phyloP scores from a whole-genome alignment of 495 filamentous ascomycete species.

The Xylaria flabelliformis region DNA sequence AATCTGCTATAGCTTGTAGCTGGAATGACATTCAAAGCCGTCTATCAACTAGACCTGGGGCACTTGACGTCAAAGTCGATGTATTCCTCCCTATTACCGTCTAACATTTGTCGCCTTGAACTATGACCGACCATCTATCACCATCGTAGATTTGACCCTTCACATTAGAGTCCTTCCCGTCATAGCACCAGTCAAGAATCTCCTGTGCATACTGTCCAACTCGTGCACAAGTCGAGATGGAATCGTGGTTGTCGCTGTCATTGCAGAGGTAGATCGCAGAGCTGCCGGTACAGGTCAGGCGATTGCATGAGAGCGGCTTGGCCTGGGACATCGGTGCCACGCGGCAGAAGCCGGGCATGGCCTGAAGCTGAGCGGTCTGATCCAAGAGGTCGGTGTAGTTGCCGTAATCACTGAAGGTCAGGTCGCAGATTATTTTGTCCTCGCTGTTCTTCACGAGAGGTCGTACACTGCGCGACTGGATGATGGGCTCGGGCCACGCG shows the following conservation, averaged over 20 bases:
- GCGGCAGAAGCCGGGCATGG: conserved; percentile 10
- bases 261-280: conserved; percentile 1
- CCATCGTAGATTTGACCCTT: conserved; percentile 5
- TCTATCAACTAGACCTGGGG: not conserved
- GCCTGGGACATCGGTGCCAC: not conserved
- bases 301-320: not conserved
- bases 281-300: conserved; percentile 1
- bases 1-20: not conserved
- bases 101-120: not conserved
- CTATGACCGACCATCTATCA: conserved; percentile 6
- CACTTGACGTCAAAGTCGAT: not conserved
- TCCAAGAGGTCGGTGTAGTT: not conserved
- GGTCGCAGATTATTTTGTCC: not conserved
- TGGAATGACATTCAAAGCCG: not conserved
- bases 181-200: not conserved
- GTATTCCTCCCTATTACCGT: not conserved
- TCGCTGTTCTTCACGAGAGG: not conserved
- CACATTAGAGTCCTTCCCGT: not conserved
- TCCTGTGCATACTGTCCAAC: conserved; percentile 5
- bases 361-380: not conserved
- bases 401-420: not conserved
- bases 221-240: not conserved
- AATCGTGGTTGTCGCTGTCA: not conserved
- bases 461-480: not conserved
- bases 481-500: not conserved